Percentiles rank a stretch among this genome's conserved stretches.
phyloP scores from a whole-genome alignment of 1,284 basidiomycete species.

The Cryptococcus sp. region DNA sequence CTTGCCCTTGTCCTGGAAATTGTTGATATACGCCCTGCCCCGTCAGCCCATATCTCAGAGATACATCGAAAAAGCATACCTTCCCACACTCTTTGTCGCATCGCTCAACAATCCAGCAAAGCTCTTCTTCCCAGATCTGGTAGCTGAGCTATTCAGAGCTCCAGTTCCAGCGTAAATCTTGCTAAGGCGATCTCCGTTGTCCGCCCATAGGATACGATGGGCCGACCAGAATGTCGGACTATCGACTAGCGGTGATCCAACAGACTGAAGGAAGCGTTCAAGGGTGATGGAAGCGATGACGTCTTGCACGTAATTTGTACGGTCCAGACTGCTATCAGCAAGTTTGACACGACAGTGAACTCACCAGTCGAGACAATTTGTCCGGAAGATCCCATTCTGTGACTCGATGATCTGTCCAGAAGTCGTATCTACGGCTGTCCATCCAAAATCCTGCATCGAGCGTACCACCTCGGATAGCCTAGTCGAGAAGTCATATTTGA shows the following conservation, averaged over 20 bases:
- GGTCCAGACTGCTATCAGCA: slow-evolving; percentile 63
- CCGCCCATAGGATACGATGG: slow-evolving; percentile 93
- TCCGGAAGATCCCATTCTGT: slow-evolving; percentile 86
- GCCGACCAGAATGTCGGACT: slow-evolving; percentile 64
- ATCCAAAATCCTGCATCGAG: slow-evolving; percentile 75
- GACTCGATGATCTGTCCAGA: slow-evolving; percentile 66
- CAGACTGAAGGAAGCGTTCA: slow-evolving; percentile 49
- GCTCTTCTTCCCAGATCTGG: slow-evolving; percentile 87
- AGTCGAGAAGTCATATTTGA: slow-evolving; percentile 69
- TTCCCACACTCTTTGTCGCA: slow-evolving; percentile 83
- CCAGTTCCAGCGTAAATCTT: slow-evolving; percentile 94
- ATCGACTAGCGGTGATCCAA: slow-evolving; percentile 26
- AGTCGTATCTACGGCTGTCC: slow-evolving; percentile 66
- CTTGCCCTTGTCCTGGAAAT: slow-evolving; percentile 94
- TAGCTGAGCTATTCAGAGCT: slow-evolving; percentile 90
- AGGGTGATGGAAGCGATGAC: slow-evolving; percentile 73
- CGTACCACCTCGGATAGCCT: slow-evolving; percentile 58
- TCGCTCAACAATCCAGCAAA: slow-evolving; percentile 87
- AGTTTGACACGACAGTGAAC: slow-evolving; percentile 18
- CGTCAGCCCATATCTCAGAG: not conserved
- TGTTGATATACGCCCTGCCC: slow-evolving; percentile 86
- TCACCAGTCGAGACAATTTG: slow-evolving; percentile 93
- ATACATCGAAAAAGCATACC: slow-evolving; percentile 18
- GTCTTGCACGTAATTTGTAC: slow-evolving; percentile 97
- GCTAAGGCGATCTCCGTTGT: slow-evolving; percentile 85